Base-by-base conservation (phyloP, 2,329 filamentous ascomycete genomes). In the Beauveria asiatica region DNA sequence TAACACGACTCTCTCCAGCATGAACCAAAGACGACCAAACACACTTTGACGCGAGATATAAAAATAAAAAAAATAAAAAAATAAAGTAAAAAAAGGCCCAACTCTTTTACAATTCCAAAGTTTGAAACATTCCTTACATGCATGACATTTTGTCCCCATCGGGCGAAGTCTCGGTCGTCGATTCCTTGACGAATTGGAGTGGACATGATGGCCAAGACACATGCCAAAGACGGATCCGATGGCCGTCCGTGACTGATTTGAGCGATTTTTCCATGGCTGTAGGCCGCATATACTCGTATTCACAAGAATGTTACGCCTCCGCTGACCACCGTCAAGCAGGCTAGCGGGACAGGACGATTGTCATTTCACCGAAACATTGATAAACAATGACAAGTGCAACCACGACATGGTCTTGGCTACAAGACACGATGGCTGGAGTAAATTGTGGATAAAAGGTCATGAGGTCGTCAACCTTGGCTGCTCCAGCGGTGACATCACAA, bases 371-470 rank as follows among this genome's bases (percentile, higher is more conserved):
- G 63, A 69, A 5, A 70, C 69, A 5, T 75, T 84, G 1, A 67
- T 83, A 3, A 66, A 74, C 13, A 75, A 73, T 1, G 78, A 78
- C 44, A 23, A 23, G 23, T 23, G 23, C 23, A 80, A 75, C 63
- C 80, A 83, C 65, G 74, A 69, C 13, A 71, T 84, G 33, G 83
- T 80, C 0, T 81, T 78, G 19, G 69, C 83, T 25, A 77, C 78
- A 11, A 80, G 81, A 30, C 66, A 67, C 25, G 73, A 68, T 52
- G 80, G 78, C 67, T 62, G 63, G 1, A 73, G 67, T 62, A 70
- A 65, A 17, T 65, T 82, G 33, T 3, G 80, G 82, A 3, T 63
- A 72, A 1, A 72, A 1, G 78, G 78, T 16, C 73, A 81, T 33
- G 70, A 70, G 2, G 66, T 74, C 23, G 73, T 70, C 44, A 57